A percentile compares a stretch with the other conserved stretches of the same genome.
phyloP scores from a whole-genome alignment of 805 yeast species.

The Phaffomyces thermotolerans region DNA sequence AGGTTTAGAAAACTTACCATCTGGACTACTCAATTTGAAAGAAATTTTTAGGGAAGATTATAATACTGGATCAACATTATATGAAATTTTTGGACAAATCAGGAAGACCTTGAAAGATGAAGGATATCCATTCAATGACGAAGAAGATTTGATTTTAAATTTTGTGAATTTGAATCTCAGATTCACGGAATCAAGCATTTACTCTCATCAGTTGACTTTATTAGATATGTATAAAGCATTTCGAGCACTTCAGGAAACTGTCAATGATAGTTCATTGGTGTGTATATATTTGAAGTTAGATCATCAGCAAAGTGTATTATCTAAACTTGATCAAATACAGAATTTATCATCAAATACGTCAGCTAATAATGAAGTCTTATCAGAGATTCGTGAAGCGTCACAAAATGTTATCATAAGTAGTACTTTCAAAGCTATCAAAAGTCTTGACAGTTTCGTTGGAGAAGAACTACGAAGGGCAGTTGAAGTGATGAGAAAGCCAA shows the following conservation, averaged over 20 bases:
- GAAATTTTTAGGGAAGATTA: constrained; percentile 15
- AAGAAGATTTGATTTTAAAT: constrained; percentile 13
- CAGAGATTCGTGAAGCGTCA: too few relatives aligned
- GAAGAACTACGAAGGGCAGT: too few relatives aligned
- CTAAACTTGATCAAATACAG: too few relatives aligned
- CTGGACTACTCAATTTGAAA: too few relatives aligned
- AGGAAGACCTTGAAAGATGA: constrained; percentile 12
- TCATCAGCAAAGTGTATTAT: constrained; percentile 10
- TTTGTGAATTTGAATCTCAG: constrained; percentile 17
- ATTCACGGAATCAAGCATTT: constrained; percentile 13
- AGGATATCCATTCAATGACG: constrained; percentile 16
- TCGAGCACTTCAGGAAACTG: constrained; percentile 2
- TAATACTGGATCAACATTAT: constrained; percentile 8
- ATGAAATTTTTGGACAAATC: constrained; percentile 13
- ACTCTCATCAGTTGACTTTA: constrained; percentile 14
- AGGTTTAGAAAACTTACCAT: not conserved
- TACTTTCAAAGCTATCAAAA: too few relatives aligned
- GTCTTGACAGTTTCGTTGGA: too few relatives aligned
- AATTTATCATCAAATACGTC: too few relatives aligned
- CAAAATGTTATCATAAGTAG: too few relatives aligned
- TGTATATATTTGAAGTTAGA: constrained; percentile 12
- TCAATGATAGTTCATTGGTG: constrained; percentile 4
- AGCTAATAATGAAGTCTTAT: too few relatives aligned
- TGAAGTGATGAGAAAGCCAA: too few relatives aligned
- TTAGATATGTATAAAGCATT: constrained; percentile 15